Evolutionary conservation across 345 rosid species (phyloP), one percentile per base, ranked within the genome.

Genomic region (Physaria fendleri): DNA sequence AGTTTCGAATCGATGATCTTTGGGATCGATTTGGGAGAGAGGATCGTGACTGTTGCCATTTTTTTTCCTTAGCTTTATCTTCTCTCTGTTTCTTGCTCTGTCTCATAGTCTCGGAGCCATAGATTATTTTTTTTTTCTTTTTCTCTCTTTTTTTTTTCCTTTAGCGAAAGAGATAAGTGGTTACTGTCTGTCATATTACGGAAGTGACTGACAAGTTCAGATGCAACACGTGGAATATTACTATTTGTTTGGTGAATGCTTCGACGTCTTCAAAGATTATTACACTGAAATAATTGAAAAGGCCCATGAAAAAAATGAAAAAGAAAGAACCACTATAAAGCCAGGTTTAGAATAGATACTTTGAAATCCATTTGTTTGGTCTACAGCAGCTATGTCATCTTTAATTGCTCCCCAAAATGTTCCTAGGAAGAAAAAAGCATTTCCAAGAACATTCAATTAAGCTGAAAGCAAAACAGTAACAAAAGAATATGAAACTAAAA

Each of bases 331-430:
- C 30, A 33, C 14, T 5, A 15, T 8, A n/a, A 50, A 17, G 0
- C 5, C n/a, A n/a, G 6, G 1, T 0, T n/a, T 7, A 22, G n/a
- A 37, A 33, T 2, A 16, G 13, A 5, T 63, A 81, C 97, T 91
- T 67, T 88, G 98, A 75, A 91, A 88, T 9, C 90, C 95, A 2
- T 85, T 63, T 8, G 96, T 92, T 14, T 92, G 79, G 38, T 73
- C 95, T 3, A 73, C 79, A 24, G 80, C 87, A 8, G 76, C 76
- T 48, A 77, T 45, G 27, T 91, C 96, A 52, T 82, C 85, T 2
- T 66, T 77, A 59, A 91, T 59, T 43, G 81, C 65, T 74, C 81
- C 95, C 96, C 95, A 82, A 56, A 81, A 81, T 60, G 88, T 68
- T 62, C 85, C 86, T 85, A 35, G n/a, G n/a, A n/a, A n/a, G n/a